Percentiles rank a stretch among this genome's conserved stretches.
Conservation (phyloP, 257 asterid species). For the Solanum arcanum region DNA sequence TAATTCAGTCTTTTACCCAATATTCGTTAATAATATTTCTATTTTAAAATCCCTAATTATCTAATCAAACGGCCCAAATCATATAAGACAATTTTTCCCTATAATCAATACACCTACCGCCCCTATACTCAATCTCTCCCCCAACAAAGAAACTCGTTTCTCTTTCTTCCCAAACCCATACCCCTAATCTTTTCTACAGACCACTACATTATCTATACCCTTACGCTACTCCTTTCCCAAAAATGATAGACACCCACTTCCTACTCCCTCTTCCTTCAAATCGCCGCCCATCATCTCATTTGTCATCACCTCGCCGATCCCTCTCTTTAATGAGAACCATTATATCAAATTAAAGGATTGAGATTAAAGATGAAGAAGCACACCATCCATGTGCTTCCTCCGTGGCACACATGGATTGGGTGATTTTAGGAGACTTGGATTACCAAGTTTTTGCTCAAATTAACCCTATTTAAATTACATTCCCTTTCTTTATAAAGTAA, state of each 20-base stretch:
- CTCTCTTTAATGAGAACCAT: not conserved
- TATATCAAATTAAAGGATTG: not conserved
- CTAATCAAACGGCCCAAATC: not conserved
- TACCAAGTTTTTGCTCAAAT: not conserved
- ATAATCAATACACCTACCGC: not conserved
- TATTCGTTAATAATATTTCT: no score
- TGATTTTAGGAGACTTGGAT: not conserved
- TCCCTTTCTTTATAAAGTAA: fast-evolving
- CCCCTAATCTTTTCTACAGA: not conserved
- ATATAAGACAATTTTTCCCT: not conserved
- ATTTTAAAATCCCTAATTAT: no score
- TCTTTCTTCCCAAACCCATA: not conserved
- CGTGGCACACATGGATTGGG: not conserved
- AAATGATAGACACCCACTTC: not conserved
- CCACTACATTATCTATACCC: not conserved
- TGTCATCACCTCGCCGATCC: not conserved
- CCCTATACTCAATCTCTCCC: not conserved
- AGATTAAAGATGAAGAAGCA: not conserved
- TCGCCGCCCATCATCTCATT: not conserved
- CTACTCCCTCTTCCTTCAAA: not conserved
- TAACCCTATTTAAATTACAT: no score
- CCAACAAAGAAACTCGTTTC: not conserved
- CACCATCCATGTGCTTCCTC: not conserved
- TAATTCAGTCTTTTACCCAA: not conserved
- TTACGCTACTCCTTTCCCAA: not conserved